Conservation (phyloP, 768 basidiomycete genomes). For the Kwoniella mangroviensis region DNA sequence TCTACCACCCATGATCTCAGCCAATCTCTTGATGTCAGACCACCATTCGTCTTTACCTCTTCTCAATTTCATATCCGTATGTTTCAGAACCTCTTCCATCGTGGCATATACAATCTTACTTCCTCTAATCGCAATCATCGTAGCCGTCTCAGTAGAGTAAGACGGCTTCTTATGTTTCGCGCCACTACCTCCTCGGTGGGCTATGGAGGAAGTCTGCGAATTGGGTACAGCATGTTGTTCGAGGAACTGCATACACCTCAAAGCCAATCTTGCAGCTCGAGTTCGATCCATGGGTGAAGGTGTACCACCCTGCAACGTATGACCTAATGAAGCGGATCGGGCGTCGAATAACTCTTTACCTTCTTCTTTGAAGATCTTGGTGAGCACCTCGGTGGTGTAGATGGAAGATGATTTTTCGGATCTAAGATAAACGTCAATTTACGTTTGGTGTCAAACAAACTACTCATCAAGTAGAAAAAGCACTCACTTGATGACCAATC, state of each 20-base stretch:
- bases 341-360: conserved; percentile 91
- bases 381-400: conserved; percentile 89
- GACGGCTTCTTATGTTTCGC: conserved; percentile 26
- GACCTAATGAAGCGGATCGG: conserved; percentile 91
- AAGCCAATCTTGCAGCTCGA: conserved; percentile 82
- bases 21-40: conserved; percentile 69
- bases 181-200: conserved; percentile 62
- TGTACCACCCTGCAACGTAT: conserved; percentile 93
- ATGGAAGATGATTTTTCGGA: conserved; percentile 84
- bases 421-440: conserved; percentile 59
- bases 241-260: conserved; percentile 93
- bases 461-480: neutral
- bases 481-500: conserved; percentile 84
- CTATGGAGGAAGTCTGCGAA: conserved; percentile 56
- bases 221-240: conserved; percentile 73
- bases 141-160: conserved; percentile 62
- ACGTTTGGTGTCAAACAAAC: no score
- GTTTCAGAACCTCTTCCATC: conserved; percentile 77
- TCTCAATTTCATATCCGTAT: conserved; percentile 89
- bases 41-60: conserved; percentile 82
- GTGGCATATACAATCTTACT: conserved; percentile 80
- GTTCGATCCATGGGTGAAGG: conserved; percentile 94
- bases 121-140: conserved; percentile 89
- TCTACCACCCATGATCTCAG: conserved; percentile 69
- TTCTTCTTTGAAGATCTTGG: conserved; percentile 92